Evolutionary conservation across 83 land plant genomes (phyloP), one percentile per base, ranked within the genome.

Genomic region (Picea engelmannii): DNA sequence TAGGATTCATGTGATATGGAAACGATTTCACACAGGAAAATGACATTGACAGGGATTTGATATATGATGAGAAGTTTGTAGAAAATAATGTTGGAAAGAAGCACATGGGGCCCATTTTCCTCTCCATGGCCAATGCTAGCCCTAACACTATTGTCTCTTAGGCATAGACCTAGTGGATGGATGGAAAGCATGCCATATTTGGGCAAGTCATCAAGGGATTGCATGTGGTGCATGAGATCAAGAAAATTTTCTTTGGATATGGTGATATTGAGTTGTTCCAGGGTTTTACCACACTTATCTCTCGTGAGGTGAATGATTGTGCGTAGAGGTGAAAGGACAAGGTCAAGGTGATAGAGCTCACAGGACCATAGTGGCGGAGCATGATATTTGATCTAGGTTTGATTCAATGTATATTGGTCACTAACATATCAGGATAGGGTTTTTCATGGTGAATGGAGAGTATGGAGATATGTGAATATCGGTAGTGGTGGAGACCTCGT

Each of bases 31-130:
- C 86, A 7, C 47, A 27, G 12, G 81, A 78, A 0, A 77, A 86
- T 40, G 88, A 82, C 21, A 86, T 75, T 18, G 79, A 86, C 13
- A 86, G 86, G 15, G 86, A 83, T 23, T 83, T 85, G 0, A 86
- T 86, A 3, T 86, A 86, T n/a, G 86, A 84, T 0, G n/a, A 13
- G 52, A 82, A 62, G 7, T 61, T 82, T 17, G 42, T 20, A 16
- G 66, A 82, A 17, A 79, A 82, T 66, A 82, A 82, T 24, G 74
- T 82, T 66, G 17, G 7, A n/a, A 59, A 24, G 79, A 75, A 75
- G 76, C 83, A 83, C 64, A 79, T 62, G 0, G 81, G 16, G 5
- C 80, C 81, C 20, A 59, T 61, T 6, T 52, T 66, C 4, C n/a
- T 79, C 6, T 83, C 81, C 81, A 78, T 78, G 84, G 84, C 75